Conservation (phyloP, 495 filamentous ascomycete species). For the Choiromyces venosus region DNA sequence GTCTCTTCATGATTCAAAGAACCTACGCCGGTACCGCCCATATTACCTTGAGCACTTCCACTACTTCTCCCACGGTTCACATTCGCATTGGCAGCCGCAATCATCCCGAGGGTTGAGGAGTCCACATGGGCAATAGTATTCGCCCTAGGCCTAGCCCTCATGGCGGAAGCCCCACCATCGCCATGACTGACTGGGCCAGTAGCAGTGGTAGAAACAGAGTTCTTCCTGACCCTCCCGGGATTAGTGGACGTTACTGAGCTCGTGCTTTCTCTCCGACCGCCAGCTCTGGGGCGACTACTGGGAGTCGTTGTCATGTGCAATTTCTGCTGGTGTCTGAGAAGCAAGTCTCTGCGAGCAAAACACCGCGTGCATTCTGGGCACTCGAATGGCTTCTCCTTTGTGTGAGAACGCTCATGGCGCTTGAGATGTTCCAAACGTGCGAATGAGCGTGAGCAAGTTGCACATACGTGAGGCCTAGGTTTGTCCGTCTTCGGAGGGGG, state of each 20-base stretch:
- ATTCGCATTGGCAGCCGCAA: constrained; percentile 57
- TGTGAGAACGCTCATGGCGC: constrained; percentile 95
- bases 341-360: constrained; percentile 88
- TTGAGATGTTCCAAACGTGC: constrained; percentile 95
- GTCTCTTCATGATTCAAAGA: constrained; percentile 40
- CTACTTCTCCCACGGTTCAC: constrained; percentile 42
- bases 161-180: constrained; percentile 50
- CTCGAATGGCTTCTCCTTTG: constrained; percentile 98
- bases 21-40: constrained; percentile 36
- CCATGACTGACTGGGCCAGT: constrained; percentile 47
- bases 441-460: constrained; percentile 87
- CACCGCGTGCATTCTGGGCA: constrained; percentile 92
- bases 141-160: constrained; percentile 70
- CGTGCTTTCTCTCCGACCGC: constrained; percentile 75
- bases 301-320: constrained; percentile 93
- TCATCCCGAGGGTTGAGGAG: constrained; percentile 62
- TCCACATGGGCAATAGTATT: constrained; percentile 98
- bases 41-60: constrained; percentile 35
- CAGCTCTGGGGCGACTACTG: constrained; percentile 78
- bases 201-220: constrained; percentile 65
- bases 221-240: constrained; percentile 78
- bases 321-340: constrained; percentile 97
- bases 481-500: constrained; percentile 85
- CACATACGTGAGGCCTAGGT: constrained; percentile 89
- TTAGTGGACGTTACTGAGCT: constrained; percentile 53